Conservation (phyloP, 2,329 filamentous ascomycete species). For the Nigrograna mackinnonii region DNA sequence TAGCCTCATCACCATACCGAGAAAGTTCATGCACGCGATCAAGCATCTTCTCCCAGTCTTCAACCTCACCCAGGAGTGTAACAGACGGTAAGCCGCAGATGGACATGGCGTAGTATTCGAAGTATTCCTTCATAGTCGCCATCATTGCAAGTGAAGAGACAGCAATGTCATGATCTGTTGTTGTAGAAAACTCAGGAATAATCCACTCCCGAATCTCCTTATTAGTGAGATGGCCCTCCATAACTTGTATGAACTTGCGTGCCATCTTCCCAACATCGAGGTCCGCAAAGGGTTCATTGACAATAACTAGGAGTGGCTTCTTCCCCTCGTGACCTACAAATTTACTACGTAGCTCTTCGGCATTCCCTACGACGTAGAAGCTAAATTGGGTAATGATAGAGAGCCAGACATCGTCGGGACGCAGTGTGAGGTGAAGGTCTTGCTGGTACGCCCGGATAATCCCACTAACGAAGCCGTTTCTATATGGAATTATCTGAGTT, state of each 20-base stretch:
- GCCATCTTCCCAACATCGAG: constrained; percentile 30
- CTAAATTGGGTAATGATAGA: constrained; percentile 26
- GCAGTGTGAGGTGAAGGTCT: constrained; percentile 24
- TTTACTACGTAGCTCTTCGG: constrained; percentile 24
- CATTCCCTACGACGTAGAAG: constrained; percentile 26
- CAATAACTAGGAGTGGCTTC: constrained; percentile 13
- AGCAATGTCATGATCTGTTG: constrained; percentile 47
- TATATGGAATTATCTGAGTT: neutral
- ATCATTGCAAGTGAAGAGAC: constrained; percentile 55
- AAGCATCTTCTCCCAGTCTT: constrained; percentile 52
- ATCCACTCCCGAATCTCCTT: constrained; percentile 51
- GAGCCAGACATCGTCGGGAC: constrained; percentile 31
- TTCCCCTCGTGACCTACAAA: constrained; percentile 36
- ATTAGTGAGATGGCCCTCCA: constrained; percentile 49
- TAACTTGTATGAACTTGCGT: constrained; percentile 39
- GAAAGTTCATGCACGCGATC: constrained; percentile 48
- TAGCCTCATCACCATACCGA: constrained; percentile 50
- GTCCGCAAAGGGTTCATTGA: constrained; percentile 19
- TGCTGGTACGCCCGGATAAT: constrained; percentile 16
- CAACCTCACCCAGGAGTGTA: constrained; percentile 52
- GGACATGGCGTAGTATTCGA: constrained; percentile 36
- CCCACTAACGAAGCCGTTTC: constrained; percentile 20
- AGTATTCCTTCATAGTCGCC: constrained; percentile 56
- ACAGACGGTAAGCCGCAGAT: constrained; percentile 57
- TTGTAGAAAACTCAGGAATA: constrained; percentile 57